Percentiles rank a stretch among this genome's conserved stretches.
Evolutionary conservation across 495 filamentous ascomycete species (phyloP).

Genomic region (Pyrenopolyporus hunteri): DNA sequence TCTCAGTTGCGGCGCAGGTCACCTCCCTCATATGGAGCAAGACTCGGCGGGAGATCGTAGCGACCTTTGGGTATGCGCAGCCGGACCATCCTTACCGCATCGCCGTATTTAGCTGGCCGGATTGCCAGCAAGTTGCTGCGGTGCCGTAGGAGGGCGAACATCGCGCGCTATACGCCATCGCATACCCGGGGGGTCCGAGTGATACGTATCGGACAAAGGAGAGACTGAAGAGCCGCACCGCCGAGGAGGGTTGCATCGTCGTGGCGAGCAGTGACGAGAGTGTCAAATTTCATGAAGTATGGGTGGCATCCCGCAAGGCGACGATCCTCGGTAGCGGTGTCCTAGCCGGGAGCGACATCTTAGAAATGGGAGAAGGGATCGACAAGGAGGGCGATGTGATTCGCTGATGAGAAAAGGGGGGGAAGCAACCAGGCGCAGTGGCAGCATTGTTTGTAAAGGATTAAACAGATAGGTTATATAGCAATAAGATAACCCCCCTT

Average conservation of each 20-base stretch:
- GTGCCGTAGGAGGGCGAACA: conserved; percentile 89
- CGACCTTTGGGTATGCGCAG: conserved; percentile 94
- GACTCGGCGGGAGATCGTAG: conserved; percentile 83
- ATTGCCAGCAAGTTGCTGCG: conserved; percentile 83
- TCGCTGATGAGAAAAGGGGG: conserved; percentile 46
- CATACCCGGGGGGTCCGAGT: conserved; percentile 67
- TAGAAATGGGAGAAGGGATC: conserved; percentile 84
- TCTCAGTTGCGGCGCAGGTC: conserved; percentile 91
- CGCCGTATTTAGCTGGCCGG: conserved; percentile 95
- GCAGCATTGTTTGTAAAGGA: conserved; percentile 27
- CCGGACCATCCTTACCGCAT: conserved; percentile 91
- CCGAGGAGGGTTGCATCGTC: conserved; percentile 90
- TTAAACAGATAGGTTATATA: conserved; percentile 17
- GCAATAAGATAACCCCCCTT: conserved; percentile 11
- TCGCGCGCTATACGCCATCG: conserved; percentile 75
- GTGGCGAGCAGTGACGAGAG: conserved; percentile 93
- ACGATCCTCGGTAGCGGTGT: conserved; percentile 65
- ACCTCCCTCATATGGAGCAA: conserved; percentile 92
- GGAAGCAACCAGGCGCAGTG: neutral
- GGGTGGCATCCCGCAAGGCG: conserved; percentile 68
- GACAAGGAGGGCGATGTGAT: conserved; percentile 74
- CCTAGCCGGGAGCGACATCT: conserved; percentile 84
- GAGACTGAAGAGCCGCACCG: conserved; percentile 55
- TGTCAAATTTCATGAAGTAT: conserved; percentile 96
- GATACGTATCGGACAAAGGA: conserved; percentile 43